Base-by-base conservation (phyloP, 768 basidiomycete species). In the Leccinum boreale region DNA sequence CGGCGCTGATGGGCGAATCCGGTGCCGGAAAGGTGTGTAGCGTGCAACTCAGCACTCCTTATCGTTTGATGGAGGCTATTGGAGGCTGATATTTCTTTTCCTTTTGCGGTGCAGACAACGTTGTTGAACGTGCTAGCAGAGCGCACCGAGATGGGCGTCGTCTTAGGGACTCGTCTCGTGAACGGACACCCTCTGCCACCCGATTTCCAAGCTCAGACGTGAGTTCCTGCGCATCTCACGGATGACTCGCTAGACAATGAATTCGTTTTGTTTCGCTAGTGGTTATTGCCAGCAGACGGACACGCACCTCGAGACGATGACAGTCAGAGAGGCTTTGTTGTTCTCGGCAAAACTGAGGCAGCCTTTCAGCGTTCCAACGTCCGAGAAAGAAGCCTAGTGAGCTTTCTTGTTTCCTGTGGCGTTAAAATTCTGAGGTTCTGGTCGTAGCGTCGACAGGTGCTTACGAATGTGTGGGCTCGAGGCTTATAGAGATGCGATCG, bases 241-340 rank as follows among this genome's bases (percentile, higher is more conserved):
- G 7, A 6, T 23, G 15, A 8, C 3, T n/a, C 29, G 11, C 1
- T 11, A 23, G 14, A 23, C 29, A 10, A 15, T 50, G 17, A 28
- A 9, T 28, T 12, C 50, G 1, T 5, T 19, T 23, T n/a, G 21
- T 12, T 49, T 31, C 5, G 19, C 54, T 28, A 88, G 85, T 50
- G 92, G 90, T 0, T 95, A 93, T 65, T 90, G 87, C 57, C 92
- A 95, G 67, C 94, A 96, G 68, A 84, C 83, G 74, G 91, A 93
- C 64, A 88, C 86, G 0, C 92, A 94, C 71, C 79, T 89, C 17
- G 80, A 81, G 26, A 85, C 85, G 5, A 76, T 84, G 23, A 92
- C 90, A 3, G 91, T 94, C 6, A 79, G 89, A 42, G 92, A 94
- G 63, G 89, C 92, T 0, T 73, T 94, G 5, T 72, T 83, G 35